Base-by-base conservation (phyloP, 495 filamentous ascomycete species). In the Tricharina praecox region DNA sequence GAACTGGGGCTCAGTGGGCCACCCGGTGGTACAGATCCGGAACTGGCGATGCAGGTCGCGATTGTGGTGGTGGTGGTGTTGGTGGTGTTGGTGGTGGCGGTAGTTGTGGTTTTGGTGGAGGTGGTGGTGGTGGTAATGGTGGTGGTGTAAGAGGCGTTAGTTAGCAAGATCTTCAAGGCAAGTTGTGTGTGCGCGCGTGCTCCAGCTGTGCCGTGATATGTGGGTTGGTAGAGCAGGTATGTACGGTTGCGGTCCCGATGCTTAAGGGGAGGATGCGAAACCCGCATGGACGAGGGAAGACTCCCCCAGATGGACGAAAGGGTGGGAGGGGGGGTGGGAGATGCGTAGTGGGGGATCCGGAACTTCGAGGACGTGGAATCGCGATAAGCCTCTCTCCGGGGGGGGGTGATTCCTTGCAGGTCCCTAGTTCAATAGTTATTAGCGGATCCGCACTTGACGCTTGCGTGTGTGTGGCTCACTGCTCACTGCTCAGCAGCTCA, bases 301-400 rank as follows among this genome's bases (percentile, higher is more conserved):
- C 20, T 21, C 37, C 13, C 15, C 37, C 20, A n/a, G 15, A 40
- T 18, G 20, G 37, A 40, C 2, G n/a, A 9, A 18, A 18, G 10
- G 37, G 20, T 18, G 20, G 37, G 37, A 20, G 20, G 15, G 37
- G 37, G 20, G 37, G 15, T n/a, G 15, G 15, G 37, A 10, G 13
- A 18, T 11, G 37, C 9, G 37, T n/a, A 40, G 10, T n/a, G 15
- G 15, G 20, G 37, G 15, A 18, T 9, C 20, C 37, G 20, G 2
- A 7, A 10, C 37, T 13, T 4, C n/a, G n/a, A n/a, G n/a, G n/a
- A n/a, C n/a, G n/a, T n/a, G n/a, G n/a, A n/a, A n/a, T n/a, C n/a
- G 37, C 40, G 40, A 43, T 43, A 43, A 43, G 40, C 40, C 40
- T 26, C 21, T 13, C 10, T n/a, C n/a, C n/a, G n/a, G n/a, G n/a